Conservation (phyloP, 2,329 filamentous ascomycete genomes). For the Cercospora sp. region DNA sequence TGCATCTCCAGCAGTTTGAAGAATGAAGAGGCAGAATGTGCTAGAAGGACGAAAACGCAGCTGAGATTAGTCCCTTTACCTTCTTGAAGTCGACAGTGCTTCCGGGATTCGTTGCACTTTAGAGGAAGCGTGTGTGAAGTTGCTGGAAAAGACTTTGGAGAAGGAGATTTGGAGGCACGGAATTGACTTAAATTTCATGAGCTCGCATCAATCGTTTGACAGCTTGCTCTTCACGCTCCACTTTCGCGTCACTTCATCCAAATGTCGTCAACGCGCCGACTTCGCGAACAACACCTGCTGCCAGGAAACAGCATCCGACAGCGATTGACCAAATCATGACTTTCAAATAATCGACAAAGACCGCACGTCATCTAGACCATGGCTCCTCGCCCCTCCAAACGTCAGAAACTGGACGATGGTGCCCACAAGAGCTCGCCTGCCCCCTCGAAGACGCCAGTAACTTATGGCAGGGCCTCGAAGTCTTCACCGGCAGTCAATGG, state of each 20-base stretch:
- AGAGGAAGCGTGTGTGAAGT: not conserved
- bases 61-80: not conserved
- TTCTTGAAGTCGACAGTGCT: not conserved
- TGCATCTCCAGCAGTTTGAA: not conserved
- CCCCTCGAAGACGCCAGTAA: constrained; percentile 3
- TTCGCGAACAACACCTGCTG: not conserved
- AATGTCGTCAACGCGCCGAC: not conserved
- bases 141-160: not conserved
- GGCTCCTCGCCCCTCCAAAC: constrained; percentile 34
- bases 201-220: not conserved
- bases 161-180: not conserved
- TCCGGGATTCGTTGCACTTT: not conserved
- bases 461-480: constrained; percentile 14
- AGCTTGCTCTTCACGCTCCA: not conserved
- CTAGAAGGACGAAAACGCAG: not conserved
- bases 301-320: not conserved
- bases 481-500: constrained; percentile 15
- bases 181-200: not conserved
- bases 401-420: constrained; percentile 33
- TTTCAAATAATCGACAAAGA: not conserved
- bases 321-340: not conserved
- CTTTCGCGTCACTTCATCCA: constrained; percentile 1
- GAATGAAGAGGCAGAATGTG: not conserved
- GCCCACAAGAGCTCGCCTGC: constrained; percentile 17
- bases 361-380: constrained; percentile 15